These are phyloP conservation scores for Kickxella alabastrina DNA, from an alignment of 192 early-diverging fungal genomes.

Conservation along the genomic window DNA sequence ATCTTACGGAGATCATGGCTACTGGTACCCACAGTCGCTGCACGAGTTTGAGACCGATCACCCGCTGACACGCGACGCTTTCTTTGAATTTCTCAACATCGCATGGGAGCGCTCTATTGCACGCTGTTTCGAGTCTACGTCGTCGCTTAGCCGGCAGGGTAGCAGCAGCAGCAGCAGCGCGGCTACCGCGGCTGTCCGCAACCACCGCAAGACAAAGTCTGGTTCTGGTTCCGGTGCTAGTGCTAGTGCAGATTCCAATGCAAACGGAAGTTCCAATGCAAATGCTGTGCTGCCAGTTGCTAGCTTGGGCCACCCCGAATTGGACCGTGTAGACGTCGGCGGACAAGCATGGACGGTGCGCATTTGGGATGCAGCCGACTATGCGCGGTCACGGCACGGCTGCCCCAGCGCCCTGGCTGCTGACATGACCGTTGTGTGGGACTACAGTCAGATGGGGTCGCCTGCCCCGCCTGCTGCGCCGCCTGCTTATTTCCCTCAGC, in stretches of 20 bases:
- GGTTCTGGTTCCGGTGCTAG: too few relatives aligned
- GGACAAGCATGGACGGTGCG: constrained; percentile 50
- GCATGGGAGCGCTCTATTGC: constrained; percentile 46
- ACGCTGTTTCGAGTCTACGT: constrained; percentile 35
- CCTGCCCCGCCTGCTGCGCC: constrained; percentile 4
- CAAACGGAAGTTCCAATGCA: too few relatives aligned
- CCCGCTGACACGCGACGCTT: constrained; percentile 33
- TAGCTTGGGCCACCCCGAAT: constrained; percentile 36
- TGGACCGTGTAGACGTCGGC: constrained; percentile 50
- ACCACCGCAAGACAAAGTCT: constrained; percentile 21
- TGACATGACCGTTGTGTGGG: constrained; percentile 49
- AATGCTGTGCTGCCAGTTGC: neutral
- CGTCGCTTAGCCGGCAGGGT: constrained; percentile 32
- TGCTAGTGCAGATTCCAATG: too few relatives aligned
- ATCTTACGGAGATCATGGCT: constrained; percentile 47
- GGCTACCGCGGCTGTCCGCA: constrained; percentile 3
- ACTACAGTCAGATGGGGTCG: constrained; percentile 32
- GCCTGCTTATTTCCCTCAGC: constrained; percentile 26
- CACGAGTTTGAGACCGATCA: constrained; percentile 51
- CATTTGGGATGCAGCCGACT: constrained; percentile 45
- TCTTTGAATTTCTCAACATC: constrained; percentile 49
- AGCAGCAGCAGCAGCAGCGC: constrained; percentile 22
- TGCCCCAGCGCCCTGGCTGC: constrained; percentile 36
- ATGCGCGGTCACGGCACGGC: constrained; percentile 20
- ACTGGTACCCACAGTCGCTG: constrained; percentile 52